phyloP scores from a whole-genome alignment of 2,329 filamentous ascomycete species.

The Diaporthe humulicola region DNA sequence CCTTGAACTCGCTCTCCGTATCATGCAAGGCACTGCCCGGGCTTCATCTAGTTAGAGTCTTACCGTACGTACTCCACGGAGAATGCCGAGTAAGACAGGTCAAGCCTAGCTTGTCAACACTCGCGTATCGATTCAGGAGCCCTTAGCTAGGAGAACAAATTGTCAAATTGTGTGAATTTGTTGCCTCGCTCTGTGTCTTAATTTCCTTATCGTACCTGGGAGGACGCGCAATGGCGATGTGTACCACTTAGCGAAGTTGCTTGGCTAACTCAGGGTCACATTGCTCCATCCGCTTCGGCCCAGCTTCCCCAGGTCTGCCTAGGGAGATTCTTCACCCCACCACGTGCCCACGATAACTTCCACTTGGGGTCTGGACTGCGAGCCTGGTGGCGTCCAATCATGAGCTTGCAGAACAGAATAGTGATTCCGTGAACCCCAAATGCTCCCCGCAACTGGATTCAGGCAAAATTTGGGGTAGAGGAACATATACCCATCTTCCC shows the following conservation, averaged over 20 bases:
- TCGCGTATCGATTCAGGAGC: no score
- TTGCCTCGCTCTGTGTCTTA: no score
- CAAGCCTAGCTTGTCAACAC: no score
- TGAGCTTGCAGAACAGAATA: background rate
- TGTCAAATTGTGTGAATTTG: no score
- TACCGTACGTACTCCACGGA: no score
- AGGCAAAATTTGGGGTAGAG: slow-evolving; percentile 3
- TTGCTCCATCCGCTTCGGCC: slow-evolving; percentile 24
- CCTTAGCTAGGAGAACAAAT: no score
- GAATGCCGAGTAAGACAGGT: no score
- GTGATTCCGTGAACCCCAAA: background rate
- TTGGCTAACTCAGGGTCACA: background rate
- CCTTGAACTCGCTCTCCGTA: no score
- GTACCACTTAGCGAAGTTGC: background rate
- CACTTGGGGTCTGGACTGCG: background rate
- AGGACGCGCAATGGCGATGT: no score
- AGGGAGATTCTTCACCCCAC: background rate
- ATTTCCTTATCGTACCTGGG: no score
- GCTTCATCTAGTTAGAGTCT: no score
- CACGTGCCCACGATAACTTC: background rate
- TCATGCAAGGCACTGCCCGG: no score
- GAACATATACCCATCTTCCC: background rate
- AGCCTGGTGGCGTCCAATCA: slow-evolving; percentile 17
- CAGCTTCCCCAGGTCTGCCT: background rate
- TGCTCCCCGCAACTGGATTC: background rate